Percentiles rank a stretch among this genome's conserved stretches.
These are phyloP conservation scores for Hyphopichia buzzinii DNA, from an alignment of 1,139 yeast species.

Conservation along the genomic window DNA sequence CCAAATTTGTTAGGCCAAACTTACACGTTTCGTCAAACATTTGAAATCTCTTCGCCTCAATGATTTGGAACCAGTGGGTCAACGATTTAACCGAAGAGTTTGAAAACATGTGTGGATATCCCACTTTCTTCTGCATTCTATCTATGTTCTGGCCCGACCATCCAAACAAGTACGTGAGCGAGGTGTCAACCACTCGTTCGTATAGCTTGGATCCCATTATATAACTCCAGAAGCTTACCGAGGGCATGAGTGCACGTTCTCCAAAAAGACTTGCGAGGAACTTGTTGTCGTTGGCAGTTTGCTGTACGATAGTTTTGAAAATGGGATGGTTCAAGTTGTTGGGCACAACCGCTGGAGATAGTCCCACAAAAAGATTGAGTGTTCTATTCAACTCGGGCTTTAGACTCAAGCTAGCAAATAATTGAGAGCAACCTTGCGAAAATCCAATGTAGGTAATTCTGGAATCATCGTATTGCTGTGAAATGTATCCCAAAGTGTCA, in stretches of 20 bases:
- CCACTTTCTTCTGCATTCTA: conserved; percentile 33
- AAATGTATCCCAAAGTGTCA: conserved; percentile 62
- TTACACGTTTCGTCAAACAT: conserved; percentile 46
- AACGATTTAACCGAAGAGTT: conserved; percentile 46
- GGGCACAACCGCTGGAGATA: conserved; percentile 49
- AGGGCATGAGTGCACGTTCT: conserved; percentile 40
- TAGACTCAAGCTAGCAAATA: conserved; percentile 42
- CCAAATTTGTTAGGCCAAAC: conserved; percentile 19
- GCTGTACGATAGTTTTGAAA: conserved; percentile 32
- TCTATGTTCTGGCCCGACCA: conserved; percentile 40
- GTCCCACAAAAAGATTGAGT: conserved; percentile 36
- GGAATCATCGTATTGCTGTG: conserved; percentile 10
- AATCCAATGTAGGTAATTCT: conserved; percentile 40
- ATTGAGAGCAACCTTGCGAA: conserved; percentile 48
- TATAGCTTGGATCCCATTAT: conserved; percentile 34
- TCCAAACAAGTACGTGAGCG: conserved; percentile 37
- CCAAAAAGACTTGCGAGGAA: conserved; percentile 42
- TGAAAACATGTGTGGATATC: conserved; percentile 49
- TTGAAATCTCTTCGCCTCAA: conserved; percentile 39
- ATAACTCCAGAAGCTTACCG: conserved; percentile 46
- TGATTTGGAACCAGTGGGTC: conserved; percentile 50
- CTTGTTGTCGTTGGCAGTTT: conserved; percentile 31
- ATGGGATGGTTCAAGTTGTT: conserved; percentile 38
- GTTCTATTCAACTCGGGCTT: conserved; percentile 33
- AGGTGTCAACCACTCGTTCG: conserved; percentile 36